Conservation (phyloP, 2,329 filamentous ascomycete genomes). For the Thielaviopsis ethacetica region DNA sequence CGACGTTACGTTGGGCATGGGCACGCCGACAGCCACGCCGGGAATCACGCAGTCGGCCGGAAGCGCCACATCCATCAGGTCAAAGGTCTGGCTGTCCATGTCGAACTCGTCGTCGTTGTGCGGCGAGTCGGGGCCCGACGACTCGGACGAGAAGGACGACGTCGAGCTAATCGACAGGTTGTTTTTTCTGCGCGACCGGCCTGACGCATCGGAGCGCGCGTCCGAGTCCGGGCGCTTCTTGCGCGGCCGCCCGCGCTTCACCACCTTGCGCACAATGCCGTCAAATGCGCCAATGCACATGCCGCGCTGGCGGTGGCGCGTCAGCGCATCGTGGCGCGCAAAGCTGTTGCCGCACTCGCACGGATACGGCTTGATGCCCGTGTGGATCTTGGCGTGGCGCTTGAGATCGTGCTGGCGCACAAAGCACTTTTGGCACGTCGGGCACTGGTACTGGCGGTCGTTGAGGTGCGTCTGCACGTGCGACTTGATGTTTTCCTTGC, state of each 20-base stretch:
- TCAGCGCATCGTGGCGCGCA: constrained; percentile 86
- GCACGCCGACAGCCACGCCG: constrained; percentile 8
- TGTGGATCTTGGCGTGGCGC: constrained; percentile 94
- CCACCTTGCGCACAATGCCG: constrained; percentile 45
- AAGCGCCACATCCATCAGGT: constrained; percentile 29
- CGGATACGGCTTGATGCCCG: constrained; percentile 84
- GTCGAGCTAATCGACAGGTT: constrained; percentile 30
- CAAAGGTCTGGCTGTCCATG: constrained; percentile 26
- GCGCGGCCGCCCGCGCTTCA: constrained; percentile 46
- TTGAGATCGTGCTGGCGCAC: constrained; percentile 95
- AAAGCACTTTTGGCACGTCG: constrained; percentile 86
- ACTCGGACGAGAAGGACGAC: constrained; percentile 33
- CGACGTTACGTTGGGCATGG: not conserved
- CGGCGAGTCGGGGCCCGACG: constrained; percentile 38
- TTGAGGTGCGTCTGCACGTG: constrained; percentile 97
- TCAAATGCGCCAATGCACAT: constrained; percentile 96
- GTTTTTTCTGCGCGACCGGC: constrained; percentile 33
- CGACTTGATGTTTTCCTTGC: constrained; percentile 97
- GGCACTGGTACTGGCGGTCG: constrained; percentile 88
- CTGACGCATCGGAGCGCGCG: constrained; percentile 39
- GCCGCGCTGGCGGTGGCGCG: constrained; percentile 80
- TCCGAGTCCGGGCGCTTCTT: constrained; percentile 44
- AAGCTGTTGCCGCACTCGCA: constrained; percentile 93
- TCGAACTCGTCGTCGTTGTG: constrained; percentile 29
- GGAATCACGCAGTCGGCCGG: constrained; percentile 10